Evolutionary conservation across 108 stramenopile genomes (phyloP).

Genomic region (Licmophora abbreviata): DNA sequence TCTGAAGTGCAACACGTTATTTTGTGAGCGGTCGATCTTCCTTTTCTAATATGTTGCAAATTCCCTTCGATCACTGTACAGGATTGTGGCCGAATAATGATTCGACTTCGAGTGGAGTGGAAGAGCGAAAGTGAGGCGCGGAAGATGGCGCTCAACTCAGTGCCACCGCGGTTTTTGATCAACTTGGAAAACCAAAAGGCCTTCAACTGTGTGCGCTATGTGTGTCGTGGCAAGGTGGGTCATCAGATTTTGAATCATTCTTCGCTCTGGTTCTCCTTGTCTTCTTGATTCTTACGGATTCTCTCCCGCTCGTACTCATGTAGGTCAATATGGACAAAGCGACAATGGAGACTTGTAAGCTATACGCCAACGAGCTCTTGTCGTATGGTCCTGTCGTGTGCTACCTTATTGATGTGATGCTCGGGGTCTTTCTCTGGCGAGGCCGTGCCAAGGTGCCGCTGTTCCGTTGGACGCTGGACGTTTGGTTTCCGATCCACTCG

Average conservation of each 20-base stretch:
- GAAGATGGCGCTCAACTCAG: conserved; percentile 10
- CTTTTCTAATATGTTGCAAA: no score
- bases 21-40: not conserved
- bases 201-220: conserved; percentile 35
- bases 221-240: conserved; percentile 31
- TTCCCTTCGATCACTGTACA: not conserved
- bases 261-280: no score
- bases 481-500: conserved; percentile 45
- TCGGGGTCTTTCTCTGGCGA: conserved; percentile 32
- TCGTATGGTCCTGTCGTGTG: conserved; percentile 16
- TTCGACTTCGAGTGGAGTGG: conserved; percentile 36
- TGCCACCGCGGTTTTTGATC: conserved; percentile 16
- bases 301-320: no score
- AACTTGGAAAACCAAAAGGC: conserved; percentile 34
- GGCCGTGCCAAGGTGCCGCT: conserved; percentile 6
- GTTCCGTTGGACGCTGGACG: not conserved
- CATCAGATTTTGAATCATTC: no score
- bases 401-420: conserved; percentile 30
- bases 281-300: no score
- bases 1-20: not conserved
- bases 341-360: conserved; percentile 20
- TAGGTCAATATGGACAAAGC: conserved; percentile 30
- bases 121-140: conserved; percentile 14
- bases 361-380: conserved; percentile 22
- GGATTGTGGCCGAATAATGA: conserved; percentile 15